Percentiles rank a stretch among this genome's conserved stretches.
Conservation (phyloP, 768 basidiomycete genomes). For the Ephemerocybe angulata region DNA sequence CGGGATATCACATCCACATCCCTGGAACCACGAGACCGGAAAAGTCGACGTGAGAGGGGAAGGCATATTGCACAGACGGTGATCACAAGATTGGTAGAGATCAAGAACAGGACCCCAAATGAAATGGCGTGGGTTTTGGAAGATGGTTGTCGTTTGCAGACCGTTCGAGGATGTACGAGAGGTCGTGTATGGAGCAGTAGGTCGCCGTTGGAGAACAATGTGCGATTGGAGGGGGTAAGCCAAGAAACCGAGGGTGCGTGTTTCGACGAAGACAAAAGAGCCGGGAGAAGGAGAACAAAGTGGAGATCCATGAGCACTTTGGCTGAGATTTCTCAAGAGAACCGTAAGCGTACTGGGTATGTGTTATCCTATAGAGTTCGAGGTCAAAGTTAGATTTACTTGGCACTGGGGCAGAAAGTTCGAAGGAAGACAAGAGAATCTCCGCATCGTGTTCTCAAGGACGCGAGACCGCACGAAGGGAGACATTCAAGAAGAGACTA, state of each 20-base stretch:
- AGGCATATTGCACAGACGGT: too few relatives aligned
- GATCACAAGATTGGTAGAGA: too few relatives aligned
- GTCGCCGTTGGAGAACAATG: too few relatives aligned
- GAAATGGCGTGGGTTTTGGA: too few relatives aligned
- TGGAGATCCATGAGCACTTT: neutral
- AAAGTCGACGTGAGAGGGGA: neutral
- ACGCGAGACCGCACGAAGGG: neutral
- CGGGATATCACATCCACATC: slow-evolving; percentile 55
- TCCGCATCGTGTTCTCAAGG: neutral
- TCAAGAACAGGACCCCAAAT: too few relatives aligned
- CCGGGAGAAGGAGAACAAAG: neutral
- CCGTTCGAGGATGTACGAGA: too few relatives aligned
- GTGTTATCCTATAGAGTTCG: slow-evolving; percentile 43
- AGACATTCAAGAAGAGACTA: neutral
- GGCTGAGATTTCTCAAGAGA: neutral
- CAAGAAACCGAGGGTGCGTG: too few relatives aligned
- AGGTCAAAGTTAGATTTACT: neutral
- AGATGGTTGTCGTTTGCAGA: too few relatives aligned
- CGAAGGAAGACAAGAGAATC: neutral
- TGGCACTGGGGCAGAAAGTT: neutral
- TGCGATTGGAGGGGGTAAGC: too few relatives aligned
- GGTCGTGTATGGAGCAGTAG: too few relatives aligned
- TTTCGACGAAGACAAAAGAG: too few relatives aligned
- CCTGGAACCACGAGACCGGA: slow-evolving; percentile 24
- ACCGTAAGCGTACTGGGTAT: slow-evolving; percentile 40